A percentile compares a stretch with the other conserved stretches of the same genome.
phyloP scores from a whole-genome alignment of 345 rosid genomes.

The Hirschfeldia incana region DNA sequence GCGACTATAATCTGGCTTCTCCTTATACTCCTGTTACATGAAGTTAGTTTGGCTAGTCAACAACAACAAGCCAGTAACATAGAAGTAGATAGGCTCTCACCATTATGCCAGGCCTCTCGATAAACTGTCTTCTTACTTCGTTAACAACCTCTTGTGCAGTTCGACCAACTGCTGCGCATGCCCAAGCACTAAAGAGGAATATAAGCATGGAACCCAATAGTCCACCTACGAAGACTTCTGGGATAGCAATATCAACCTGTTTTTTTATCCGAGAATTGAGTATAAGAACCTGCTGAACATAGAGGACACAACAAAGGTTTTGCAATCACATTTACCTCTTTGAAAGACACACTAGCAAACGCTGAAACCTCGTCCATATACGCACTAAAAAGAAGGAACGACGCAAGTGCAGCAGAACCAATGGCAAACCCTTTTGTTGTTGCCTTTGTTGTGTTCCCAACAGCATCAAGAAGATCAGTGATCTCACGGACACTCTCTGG shows the following conservation, averaged over 20 bases:
- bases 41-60: conserved; percentile 12
- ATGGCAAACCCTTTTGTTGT: conserved; percentile 99
- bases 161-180: conserved; percentile 94
- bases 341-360: conserved; percentile 74
- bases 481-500: conserved; percentile 98
- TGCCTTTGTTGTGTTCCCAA: conserved; percentile 98
- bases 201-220: conserved; percentile 97
- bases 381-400: conserved; percentile 98
- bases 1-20: conserved; percentile 97
- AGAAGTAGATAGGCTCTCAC: conserved; percentile 42
- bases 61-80: conserved; percentile 9
- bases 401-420: conserved; percentile 99
- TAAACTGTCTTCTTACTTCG: conserved; percentile 97
- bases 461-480: conserved; percentile 99
- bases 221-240: conserved; percentile 95
- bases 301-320: conserved; percentile 5
- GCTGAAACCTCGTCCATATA: conserved; percentile 98
- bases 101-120: conserved; percentile 99
- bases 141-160: conserved; percentile 99
- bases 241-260: conserved; percentile 98
- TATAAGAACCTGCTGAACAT: conserved; percentile 12
- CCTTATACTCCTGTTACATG: conserved; percentile 73
- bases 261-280: conserved; percentile 9
- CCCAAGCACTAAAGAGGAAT: conserved; percentile 93
- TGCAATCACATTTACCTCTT: conserved; percentile 53